Conservation (phyloP, 2,329 filamentous ascomycete species). For the Elsinoe batatas region DNA sequence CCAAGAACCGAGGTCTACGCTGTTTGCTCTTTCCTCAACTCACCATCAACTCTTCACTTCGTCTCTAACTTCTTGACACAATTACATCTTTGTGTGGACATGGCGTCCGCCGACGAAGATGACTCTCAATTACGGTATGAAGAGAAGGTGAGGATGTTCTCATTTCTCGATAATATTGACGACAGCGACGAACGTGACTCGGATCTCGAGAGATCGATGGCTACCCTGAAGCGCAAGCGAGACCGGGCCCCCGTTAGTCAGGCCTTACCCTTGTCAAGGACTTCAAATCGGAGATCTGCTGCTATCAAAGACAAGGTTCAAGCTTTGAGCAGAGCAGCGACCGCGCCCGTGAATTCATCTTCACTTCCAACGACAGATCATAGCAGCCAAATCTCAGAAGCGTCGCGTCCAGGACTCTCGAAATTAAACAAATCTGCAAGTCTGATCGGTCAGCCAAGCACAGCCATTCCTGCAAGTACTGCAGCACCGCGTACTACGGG, state of each 20-base stretch:
- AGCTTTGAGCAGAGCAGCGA: not conserved
- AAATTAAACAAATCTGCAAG: not conserved
- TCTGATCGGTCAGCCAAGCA: not conserved
- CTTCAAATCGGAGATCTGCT: not conserved
- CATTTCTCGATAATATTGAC: slow-evolving; percentile 19
- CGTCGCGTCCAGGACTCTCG: not conserved
- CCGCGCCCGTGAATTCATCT: not conserved
- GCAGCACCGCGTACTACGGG: not conserved
- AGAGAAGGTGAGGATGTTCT: slow-evolving; percentile 19
- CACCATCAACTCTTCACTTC: not conserved
- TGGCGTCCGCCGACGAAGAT: not conserved
- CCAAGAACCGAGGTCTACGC: slow-evolving; percentile 5
- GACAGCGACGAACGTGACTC: slow-evolving; percentile 18
- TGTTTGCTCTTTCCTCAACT: not conserved
- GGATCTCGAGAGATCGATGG: slow-evolving; percentile 19
- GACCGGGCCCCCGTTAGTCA: not conserved
- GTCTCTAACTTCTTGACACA: not conserved
- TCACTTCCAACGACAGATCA: too few species aligned
- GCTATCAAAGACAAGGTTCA: not conserved
- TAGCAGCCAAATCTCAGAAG: not conserved
- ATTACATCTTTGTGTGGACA: not conserved
- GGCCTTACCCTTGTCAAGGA: not conserved
- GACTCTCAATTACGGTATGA: not conserved
- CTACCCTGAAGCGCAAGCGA: slow-evolving; percentile 15
- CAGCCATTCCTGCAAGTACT: not conserved